A percentile compares a stretch with the other conserved stretches of the same genome.
Conservation (phyloP, 2,329 filamentous ascomycete species). For the Didymella exigua region DNA sequence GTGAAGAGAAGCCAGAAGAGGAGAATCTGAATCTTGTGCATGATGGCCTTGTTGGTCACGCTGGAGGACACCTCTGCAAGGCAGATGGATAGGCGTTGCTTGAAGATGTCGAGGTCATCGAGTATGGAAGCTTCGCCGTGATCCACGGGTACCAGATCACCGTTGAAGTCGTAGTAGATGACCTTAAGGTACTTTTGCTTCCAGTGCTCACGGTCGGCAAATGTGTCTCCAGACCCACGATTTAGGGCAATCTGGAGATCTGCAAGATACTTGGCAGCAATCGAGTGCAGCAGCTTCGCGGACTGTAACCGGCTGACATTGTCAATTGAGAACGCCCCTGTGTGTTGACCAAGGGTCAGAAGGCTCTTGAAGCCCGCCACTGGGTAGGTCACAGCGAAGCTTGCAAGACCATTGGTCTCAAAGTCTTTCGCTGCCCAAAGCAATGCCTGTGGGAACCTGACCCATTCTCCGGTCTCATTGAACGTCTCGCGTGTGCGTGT, state of each 20-base stretch:
- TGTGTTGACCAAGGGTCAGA: conserved; percentile 25
- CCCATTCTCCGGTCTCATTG: conserved; percentile 38
- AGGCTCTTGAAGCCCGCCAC: conserved; percentile 35
- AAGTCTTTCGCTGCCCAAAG: conserved; percentile 38
- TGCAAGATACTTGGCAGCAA: conserved; percentile 33
- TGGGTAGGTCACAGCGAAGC: conserved; percentile 42
- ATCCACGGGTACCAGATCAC: conserved; percentile 28
- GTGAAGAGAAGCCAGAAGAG: conserved; percentile 43
- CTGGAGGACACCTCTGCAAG: neutral
- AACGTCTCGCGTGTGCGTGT: conserved; percentile 41
- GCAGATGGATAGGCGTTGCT: conserved; percentile 16
- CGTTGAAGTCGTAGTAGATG: conserved; percentile 41
- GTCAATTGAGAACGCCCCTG: conserved; percentile 23
- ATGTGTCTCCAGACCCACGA: neutral
- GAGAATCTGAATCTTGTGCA: conserved; percentile 36
- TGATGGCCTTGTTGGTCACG: neutral
- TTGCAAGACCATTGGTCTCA: conserved; percentile 31
- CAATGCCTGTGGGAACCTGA: conserved; percentile 35
- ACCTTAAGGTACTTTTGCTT: conserved; percentile 34
- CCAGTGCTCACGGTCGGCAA: conserved; percentile 18
- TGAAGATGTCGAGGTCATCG: conserved; percentile 17
- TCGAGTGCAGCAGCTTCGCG: conserved; percentile 33
- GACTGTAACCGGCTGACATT: conserved; percentile 16
- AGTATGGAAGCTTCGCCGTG: conserved; percentile 22
- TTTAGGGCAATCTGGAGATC: conserved; percentile 20